Evolutionary conservation across 768 basidiomycete species (phyloP).

Genomic region (Crepidotus variabilis): DNA sequence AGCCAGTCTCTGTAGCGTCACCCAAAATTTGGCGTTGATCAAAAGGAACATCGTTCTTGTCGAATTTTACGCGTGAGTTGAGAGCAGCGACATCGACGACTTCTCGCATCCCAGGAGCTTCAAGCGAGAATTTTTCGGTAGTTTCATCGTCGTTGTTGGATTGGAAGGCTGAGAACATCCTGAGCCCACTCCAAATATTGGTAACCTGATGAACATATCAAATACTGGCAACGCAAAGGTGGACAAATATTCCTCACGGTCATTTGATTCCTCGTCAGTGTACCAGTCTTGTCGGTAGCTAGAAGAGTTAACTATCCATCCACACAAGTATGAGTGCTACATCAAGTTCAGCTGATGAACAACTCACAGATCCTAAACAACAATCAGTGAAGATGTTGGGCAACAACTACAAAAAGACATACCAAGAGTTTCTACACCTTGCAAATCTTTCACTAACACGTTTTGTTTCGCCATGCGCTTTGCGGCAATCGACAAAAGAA

Average conservation of each 20-base stretch:
- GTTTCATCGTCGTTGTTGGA: slow-evolving; percentile 66
- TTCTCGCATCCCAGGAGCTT: slow-evolving; percentile 58
- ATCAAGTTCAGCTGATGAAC: not conserved
- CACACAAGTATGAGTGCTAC: slow-evolving; percentile 8
- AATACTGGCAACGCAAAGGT: not conserved
- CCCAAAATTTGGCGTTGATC: slow-evolving; percentile 60
- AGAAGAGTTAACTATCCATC: slow-evolving; percentile 51
- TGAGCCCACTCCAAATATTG: slow-evolving; percentile 60
- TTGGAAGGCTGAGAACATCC: slow-evolving; percentile 67
- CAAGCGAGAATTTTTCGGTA: slow-evolving; percentile 45
- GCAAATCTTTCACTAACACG: slow-evolving; percentile 71
- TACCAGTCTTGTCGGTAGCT: slow-evolving; percentile 73
- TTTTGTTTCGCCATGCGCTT: slow-evolving; percentile 71
- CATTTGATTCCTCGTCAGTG: slow-evolving; percentile 70
- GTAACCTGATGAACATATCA: slow-evolving; percentile 37
- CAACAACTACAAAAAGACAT: slow-evolving; percentile 14
- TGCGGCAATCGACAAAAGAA: slow-evolving; percentile 64
- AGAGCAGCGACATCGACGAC: slow-evolving; percentile 61
- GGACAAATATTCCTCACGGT: slow-evolving; percentile 31
- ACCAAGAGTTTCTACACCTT: slow-evolving; percentile 70
- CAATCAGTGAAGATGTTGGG: slow-evolving; percentile 15
- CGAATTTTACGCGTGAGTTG: slow-evolving; percentile 70
- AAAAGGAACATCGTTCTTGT: slow-evolving; percentile 59
- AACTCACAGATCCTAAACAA: slow-evolving; percentile 44
- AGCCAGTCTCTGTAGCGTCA: slow-evolving; percentile 74